phyloP scores from a whole-genome alignment of 441 rosid genomes.

The Croton setiger region DNA sequence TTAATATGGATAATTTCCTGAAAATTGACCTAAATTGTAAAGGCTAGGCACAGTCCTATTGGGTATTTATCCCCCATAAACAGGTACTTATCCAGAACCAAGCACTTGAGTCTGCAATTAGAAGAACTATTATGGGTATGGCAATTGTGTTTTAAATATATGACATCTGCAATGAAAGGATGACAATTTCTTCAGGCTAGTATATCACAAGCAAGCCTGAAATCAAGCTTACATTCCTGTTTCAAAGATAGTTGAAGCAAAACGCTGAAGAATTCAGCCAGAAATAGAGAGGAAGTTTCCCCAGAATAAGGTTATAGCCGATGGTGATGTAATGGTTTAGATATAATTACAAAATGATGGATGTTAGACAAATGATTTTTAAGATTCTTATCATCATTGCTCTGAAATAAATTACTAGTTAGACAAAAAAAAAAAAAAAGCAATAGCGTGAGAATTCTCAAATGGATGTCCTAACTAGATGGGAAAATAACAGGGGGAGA shows the following conservation, averaged over 20 bases:
- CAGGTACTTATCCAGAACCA: background rate
- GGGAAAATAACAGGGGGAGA: background rate
- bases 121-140: background rate
- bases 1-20: background rate
- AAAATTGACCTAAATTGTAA: background rate
- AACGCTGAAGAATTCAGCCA: background rate
- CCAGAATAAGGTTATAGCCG: background rate
- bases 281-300: background rate
- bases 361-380: background rate
- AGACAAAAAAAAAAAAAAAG: conserved; percentile 3
- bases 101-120: background rate
- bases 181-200: background rate
- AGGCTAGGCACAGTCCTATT: background rate
- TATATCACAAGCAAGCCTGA: background rate
- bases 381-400: background rate
- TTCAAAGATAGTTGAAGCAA: background rate
- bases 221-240: background rate
- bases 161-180: background rate
- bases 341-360: background rate
- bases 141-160: background rate
- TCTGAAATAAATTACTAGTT: background rate
- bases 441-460: background rate
- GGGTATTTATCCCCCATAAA: background rate
- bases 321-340: background rate
- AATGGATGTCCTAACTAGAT: background rate